These are phyloP conservation scores for Camelina hispida DNA, from an alignment of 345 rosid species.

Conservation along the genomic window DNA sequence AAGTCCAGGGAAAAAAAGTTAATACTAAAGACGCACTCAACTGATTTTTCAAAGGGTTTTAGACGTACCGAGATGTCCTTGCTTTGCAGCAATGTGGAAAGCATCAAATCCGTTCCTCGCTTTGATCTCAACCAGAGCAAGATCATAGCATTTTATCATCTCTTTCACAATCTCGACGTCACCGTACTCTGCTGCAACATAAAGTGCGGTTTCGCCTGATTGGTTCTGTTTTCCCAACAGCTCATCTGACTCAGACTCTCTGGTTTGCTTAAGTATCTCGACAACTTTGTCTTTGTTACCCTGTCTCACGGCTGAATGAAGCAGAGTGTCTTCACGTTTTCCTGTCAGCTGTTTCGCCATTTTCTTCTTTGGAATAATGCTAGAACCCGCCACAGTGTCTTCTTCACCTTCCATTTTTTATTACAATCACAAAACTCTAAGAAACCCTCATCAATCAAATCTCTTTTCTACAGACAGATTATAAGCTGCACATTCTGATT, in stretches of 20 bases:
- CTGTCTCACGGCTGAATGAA: conserved; percentile 82
- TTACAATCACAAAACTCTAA: conserved; percentile 11
- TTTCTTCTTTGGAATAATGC: conserved; percentile 56
- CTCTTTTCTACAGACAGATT: conserved; percentile 46
- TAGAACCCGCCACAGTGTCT: neutral
- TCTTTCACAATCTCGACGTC: conserved; percentile 71
- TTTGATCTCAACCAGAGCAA: conserved; percentile 75
- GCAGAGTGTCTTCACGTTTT: conserved; percentile 72
- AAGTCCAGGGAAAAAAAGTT: neutral
- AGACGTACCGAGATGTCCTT: conserved; percentile 77
- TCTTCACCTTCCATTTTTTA: conserved; percentile 38
- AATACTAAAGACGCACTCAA: neutral
- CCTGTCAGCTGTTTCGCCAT: conserved; percentile 90
- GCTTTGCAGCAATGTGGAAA: conserved; percentile 94
- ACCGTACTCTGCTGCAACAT: conserved; percentile 89
- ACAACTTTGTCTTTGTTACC: conserved; percentile 58
- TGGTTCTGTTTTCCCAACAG: conserved; percentile 78
- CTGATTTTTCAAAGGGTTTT: neutral
- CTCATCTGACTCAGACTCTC: conserved; percentile 54
- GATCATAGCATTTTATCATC: conserved; percentile 81
- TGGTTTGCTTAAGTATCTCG: conserved; percentile 54
- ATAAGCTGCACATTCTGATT: conserved; percentile 35
- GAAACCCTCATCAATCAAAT: conserved; percentile 5
- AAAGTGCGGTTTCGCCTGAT: conserved; percentile 93
- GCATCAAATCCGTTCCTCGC: conserved; percentile 96